phyloP scores from a whole-genome alignment of 768 basidiomycete genomes.

The Cystoderma amianthinum region DNA sequence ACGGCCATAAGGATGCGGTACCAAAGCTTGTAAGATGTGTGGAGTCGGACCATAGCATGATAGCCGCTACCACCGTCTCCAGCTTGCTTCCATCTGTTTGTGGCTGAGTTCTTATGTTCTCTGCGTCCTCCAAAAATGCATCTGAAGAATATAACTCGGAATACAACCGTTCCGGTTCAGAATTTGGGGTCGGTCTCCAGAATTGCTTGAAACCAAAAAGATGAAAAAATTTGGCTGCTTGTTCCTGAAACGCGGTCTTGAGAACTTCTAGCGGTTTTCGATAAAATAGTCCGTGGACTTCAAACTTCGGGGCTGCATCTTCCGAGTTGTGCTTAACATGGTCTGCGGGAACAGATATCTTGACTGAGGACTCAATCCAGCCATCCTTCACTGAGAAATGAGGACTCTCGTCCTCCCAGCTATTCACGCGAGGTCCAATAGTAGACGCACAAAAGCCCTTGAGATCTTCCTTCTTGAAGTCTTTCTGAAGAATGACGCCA shows the following conservation, averaged over 20 bases:
- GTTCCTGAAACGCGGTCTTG: not conserved
- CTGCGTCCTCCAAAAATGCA: constrained; percentile 10
- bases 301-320: not conserved
- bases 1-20: constrained; percentile 14
- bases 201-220: constrained; percentile 6
- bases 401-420: constrained; percentile 9
- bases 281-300: not conserved
- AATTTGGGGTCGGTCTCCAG: not conserved
- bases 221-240: constrained; percentile 9
- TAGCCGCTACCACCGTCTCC: constrained; percentile 6
- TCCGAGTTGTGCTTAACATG: not conserved
- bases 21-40: constrained; percentile 19
- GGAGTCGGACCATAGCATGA: constrained; percentile 22
- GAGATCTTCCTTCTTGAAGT: constrained; percentile 15
- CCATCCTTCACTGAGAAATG: not conserved
- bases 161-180: constrained; percentile 3
- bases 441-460: constrained; percentile 9
- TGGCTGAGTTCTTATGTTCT: not conserved
- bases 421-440: constrained; percentile 3
- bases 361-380: not conserved
- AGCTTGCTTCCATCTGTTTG: constrained; percentile 3
- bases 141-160: constrained; percentile 13
- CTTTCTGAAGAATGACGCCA: constrained; percentile 13
- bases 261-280: constrained; percentile 4
- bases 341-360: not conserved